Evolutionary conservation across 2,329 filamentous ascomycete species (phyloP).

Genomic region (Botryotinia calthae): DNA sequence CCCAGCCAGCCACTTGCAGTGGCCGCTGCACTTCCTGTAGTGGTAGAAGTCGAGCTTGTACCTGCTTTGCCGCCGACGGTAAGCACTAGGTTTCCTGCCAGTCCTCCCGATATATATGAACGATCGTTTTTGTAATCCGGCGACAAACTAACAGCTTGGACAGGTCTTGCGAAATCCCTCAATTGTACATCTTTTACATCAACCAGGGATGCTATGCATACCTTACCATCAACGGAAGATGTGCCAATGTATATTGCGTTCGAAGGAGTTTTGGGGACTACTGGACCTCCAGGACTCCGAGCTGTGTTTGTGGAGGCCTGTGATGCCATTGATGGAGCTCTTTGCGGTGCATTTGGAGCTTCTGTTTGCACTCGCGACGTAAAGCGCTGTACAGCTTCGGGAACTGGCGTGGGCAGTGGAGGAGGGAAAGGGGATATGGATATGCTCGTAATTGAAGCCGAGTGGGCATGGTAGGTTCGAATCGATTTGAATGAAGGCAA

Average conservation of each 20-base stretch:
- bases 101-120: conserved; percentile 85
- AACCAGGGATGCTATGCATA: conserved; percentile 83
- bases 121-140: conserved; percentile 89
- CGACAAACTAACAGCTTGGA: conserved; percentile 90
- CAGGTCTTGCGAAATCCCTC: conserved; percentile 88
- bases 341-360: conserved; percentile 25
- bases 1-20: conserved; percentile 89
- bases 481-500: conserved; percentile 78
- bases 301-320: conserved; percentile 51
- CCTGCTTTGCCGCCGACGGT: conserved; percentile 79
- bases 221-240: conserved; percentile 91
- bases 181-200: conserved; percentile 88
- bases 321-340: conserved; percentile 45
- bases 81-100: conserved; percentile 82
- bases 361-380: conserved; percentile 34
- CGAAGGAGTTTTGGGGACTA: conserved; percentile 69
- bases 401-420: conserved; percentile 45
- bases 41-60: conserved; percentile 79
- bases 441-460: conserved; percentile 83
- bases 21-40: conserved; percentile 76
- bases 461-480: conserved; percentile 87
- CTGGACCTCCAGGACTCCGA: conserved; percentile 51
- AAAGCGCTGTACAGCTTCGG: conserved; percentile 41
- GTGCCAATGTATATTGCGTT: conserved; percentile 94
- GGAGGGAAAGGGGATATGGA: conserved; percentile 86